These are phyloP conservation scores for Aspergillus sp. DNA, from an alignment of 2,329 filamentous ascomycete species.

Conservation along the genomic window DNA sequence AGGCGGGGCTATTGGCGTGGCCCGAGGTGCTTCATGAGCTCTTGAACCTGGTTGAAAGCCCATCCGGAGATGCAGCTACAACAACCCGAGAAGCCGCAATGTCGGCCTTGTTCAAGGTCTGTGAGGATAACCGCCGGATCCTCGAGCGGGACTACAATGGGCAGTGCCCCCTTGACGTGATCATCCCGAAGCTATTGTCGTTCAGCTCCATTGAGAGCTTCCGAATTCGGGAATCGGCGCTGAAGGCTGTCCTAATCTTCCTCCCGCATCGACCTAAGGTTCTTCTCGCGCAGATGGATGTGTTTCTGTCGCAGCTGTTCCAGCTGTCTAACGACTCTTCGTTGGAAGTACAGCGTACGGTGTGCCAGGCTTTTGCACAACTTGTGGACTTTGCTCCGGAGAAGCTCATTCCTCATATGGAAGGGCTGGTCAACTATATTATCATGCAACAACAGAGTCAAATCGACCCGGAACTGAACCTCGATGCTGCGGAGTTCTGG, in stretches of 20 bases:
- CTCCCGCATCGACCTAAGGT: conserved; percentile 80
- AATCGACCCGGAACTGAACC: conserved; percentile 83
- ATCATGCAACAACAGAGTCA: conserved; percentile 78
- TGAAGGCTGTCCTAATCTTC: conserved; percentile 89
- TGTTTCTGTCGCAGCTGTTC: conserved; percentile 80
- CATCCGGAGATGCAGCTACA: conserved; percentile 63
- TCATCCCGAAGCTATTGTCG: conserved; percentile 86
- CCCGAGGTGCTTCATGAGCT: conserved; percentile 85
- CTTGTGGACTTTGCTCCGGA: conserved; percentile 88
- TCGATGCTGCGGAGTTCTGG: conserved; percentile 98
- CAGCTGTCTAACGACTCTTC: conserved; percentile 73
- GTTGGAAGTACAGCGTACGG: conserved; percentile 83
- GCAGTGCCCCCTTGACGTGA: conserved; percentile 80
- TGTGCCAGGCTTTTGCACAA: conserved; percentile 89
- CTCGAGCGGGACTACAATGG: conserved; percentile 86
- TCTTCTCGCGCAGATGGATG: conserved; percentile 76
- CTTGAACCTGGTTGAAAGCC: conserved; percentile 73
- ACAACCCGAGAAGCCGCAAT: conserved; percentile 90
- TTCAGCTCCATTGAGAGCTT: conserved; percentile 75
- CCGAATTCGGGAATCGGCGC: conserved; percentile 75
- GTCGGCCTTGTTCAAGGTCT: conserved; percentile 90
- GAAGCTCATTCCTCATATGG: conserved; percentile 84
- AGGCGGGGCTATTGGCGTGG: conserved; percentile 85
- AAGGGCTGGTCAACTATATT: conserved; percentile 88
- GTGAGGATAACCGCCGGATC: conserved; percentile 88